Evolutionary conservation across 2,329 filamentous ascomycete species (phyloP).

Genomic region (Lachnellula suecica): DNA sequence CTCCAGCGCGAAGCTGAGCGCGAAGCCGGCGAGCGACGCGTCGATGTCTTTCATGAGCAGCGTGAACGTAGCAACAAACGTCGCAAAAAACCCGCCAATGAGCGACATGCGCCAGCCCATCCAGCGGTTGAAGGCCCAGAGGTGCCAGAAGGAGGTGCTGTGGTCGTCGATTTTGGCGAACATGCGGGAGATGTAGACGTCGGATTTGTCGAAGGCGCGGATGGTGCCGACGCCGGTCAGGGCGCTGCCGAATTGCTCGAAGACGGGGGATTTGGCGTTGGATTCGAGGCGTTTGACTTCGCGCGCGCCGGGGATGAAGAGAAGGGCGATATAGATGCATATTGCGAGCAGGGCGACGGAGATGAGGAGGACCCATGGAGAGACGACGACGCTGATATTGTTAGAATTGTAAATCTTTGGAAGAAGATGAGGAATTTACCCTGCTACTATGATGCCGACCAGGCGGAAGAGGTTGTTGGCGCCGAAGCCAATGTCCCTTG

Average conservation of each 20-base stretch:
- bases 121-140: conserved; percentile 76
- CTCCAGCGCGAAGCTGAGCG: conserved; percentile 70
- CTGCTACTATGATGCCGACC: conserved; percentile 65
- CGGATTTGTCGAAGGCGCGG: conserved; percentile 69
- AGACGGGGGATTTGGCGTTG: conserved; percentile 74
- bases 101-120: conserved; percentile 71
- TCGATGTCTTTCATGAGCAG: conserved; percentile 61
- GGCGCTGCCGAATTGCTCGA: conserved; percentile 75
- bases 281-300: conserved; percentile 78
- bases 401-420: conserved; percentile 47
- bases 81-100: conserved; percentile 68
- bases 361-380: conserved; percentile 63
- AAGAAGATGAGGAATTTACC: conserved; percentile 44
- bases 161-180: conserved; percentile 68
- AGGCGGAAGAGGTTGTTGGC: conserved; percentile 61
- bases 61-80: conserved; percentile 63
- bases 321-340: conserved; percentile 56
- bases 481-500: conserved; percentile 61
- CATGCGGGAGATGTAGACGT: conserved; percentile 69
- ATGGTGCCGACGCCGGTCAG: conserved; percentile 74
- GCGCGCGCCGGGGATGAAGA: conserved; percentile 69
- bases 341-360: conserved; percentile 57
- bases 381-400: conserved; percentile 56
- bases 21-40: conserved; percentile 72
- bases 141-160: conserved; percentile 62